Evolutionary conservation across 805 yeast species (phyloP).

Genomic region (Ogataea methanolica): DNA sequence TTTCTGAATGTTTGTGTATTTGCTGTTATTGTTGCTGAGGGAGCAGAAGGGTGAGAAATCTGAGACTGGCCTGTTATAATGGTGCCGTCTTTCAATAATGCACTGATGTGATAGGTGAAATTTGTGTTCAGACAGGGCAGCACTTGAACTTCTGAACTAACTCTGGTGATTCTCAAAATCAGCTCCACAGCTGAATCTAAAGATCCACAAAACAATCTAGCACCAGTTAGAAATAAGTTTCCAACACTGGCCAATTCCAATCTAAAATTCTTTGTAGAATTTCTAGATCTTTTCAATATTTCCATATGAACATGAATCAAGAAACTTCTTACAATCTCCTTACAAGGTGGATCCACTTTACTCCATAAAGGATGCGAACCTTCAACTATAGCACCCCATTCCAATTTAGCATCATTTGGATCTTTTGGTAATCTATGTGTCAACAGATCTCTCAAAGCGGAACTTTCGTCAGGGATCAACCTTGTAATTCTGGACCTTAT

Average conservation of each 20-base stretch:
- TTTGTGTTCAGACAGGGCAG: conserved; percentile 82
- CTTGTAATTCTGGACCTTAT: conserved; percentile 76
- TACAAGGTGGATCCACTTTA: conserved; percentile 50
- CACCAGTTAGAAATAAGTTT: conserved; percentile 77
- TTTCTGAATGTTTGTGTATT: not conserved
- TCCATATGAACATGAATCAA: conserved; percentile 77
- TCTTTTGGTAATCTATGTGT: conserved; percentile 49
- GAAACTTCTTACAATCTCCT: conserved; percentile 73
- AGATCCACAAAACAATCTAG: conserved; percentile 76
- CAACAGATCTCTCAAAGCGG: conserved; percentile 33
- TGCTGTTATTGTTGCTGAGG: not conserved
- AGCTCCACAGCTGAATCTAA: conserved; percentile 81
- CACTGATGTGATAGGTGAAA: conserved; percentile 83
- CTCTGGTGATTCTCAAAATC: conserved; percentile 57
- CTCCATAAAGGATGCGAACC: conserved; percentile 73
- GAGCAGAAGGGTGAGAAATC: conserved; percentile 74
- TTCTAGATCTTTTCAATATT: conserved; percentile 60
- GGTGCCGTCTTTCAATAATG: conserved; percentile 61
- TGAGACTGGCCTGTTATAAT: conserved; percentile 88
- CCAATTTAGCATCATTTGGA: conserved; percentile 48
- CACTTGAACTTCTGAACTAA: conserved; percentile 50
- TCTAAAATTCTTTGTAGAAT: conserved; percentile 53
- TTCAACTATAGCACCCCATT: conserved; percentile 78
- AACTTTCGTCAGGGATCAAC: conserved; percentile 53
- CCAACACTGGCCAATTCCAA: conserved; percentile 82